A percentile compares a stretch with the other conserved stretches of the same genome.
phyloP scores from a whole-genome alignment of 768 basidiomycete species.

The Mrakia frigida region DNA sequence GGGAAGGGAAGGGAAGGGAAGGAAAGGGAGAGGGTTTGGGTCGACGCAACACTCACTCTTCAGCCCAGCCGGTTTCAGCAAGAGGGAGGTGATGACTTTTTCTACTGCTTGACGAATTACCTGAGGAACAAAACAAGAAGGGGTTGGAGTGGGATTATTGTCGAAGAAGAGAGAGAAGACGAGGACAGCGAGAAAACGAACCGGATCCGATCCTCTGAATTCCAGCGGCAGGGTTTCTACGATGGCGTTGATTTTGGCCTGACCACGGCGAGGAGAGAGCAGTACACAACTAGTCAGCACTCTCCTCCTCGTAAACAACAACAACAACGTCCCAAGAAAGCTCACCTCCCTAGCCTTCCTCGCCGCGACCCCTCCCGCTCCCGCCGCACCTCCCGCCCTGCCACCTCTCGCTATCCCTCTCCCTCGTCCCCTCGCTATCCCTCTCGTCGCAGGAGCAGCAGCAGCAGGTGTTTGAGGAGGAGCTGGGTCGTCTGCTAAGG shows the following conservation, averaged over 20 bases:
- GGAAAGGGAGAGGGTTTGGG: not conserved
- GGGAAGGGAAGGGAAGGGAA: not conserved
- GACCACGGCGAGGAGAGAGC: not conserved
- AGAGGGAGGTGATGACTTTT: slow-evolving; percentile 66
- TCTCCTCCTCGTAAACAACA: too few species aligned
- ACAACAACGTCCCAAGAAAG: not conserved
- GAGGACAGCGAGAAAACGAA: slow-evolving; percentile 45
- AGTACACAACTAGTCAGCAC: not conserved
- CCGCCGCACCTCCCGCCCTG: slow-evolving; percentile 8
- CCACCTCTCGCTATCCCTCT: slow-evolving; percentile 7
- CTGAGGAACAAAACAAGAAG: slow-evolving; percentile 44
- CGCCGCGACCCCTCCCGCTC: slow-evolving; percentile 56
- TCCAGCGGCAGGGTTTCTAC: slow-evolving; percentile 76
- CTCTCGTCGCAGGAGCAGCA: not conserved
- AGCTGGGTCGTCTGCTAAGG: slow-evolving; percentile 4
- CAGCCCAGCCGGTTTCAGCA: slow-evolving; percentile 61
- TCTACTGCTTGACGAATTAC: slow-evolving; percentile 72
- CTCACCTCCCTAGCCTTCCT: slow-evolving; percentile 73
- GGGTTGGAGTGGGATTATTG: slow-evolving; percentile 12
- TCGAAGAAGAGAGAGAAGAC: not conserved
- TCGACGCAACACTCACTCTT: slow-evolving; percentile 63
- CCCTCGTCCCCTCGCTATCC: not conserved
- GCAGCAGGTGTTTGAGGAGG: not conserved
- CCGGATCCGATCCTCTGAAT: slow-evolving; percentile 82
- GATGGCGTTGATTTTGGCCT: slow-evolving; percentile 56